Conservation (phyloP, 805 yeast species). For the Aciculoconidium aculeatum region DNA sequence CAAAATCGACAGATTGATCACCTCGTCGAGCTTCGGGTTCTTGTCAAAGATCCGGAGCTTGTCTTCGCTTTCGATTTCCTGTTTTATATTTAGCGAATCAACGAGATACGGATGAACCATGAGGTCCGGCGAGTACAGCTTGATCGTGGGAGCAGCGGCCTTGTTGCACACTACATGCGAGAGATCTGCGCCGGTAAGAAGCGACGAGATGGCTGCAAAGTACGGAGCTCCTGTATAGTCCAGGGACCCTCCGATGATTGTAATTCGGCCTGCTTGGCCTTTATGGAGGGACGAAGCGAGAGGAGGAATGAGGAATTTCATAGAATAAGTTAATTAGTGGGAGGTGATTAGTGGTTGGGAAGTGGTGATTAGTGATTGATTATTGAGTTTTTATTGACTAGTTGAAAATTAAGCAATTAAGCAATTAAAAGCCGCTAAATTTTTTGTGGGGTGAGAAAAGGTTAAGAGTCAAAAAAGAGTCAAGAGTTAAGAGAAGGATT, state of each 20-base stretch:
- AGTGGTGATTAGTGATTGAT: no score
- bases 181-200: slow-evolving; percentile 81
- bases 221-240: slow-evolving; percentile 97
- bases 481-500: no score
- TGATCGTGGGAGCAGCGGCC: slow-evolving; percentile 74
- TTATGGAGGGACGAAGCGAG: slow-evolving; percentile 66
- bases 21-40: slow-evolving; percentile 17
- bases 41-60: slow-evolving; percentile 13
- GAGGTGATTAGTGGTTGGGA: no score
- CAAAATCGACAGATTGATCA: slow-evolving; percentile 41
- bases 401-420: no score
- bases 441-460: no score
- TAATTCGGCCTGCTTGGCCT: slow-evolving; percentile 87
- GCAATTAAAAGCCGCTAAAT: no score
- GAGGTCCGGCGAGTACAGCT: slow-evolving; percentile 82
- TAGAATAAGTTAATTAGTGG: no score
- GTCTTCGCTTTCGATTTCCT: slow-evolving; percentile 14
- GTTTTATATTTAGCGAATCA: slow-evolving; percentile 37
- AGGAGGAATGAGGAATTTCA: slow-evolving; percentile 79
- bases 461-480: no score
- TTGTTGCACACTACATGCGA: slow-evolving; percentile 85
- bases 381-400: no score
- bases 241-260: slow-evolving; percentile 89
- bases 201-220: slow-evolving; percentile 81
- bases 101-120: slow-evolving; percentile 93